A percentile compares a stretch with the other conserved stretches of the same genome.
phyloP scores from a whole-genome alignment of 495 filamentous ascomycete genomes.

The Neurospora sp. region DNA sequence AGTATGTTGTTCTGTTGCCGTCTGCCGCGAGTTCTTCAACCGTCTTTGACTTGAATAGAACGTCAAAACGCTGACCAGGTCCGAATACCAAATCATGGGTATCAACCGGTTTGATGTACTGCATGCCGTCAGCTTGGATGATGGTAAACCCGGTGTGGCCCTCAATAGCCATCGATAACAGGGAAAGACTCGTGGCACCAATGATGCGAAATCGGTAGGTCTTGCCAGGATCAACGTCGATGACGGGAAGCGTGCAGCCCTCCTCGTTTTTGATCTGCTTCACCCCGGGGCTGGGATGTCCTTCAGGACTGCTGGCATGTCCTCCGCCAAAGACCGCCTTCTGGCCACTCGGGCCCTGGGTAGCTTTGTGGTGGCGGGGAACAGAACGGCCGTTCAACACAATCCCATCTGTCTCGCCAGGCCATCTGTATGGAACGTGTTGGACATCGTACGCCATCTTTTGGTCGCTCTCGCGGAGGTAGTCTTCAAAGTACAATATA shows the following conservation, averaged over 20 bases:
- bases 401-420: slow-evolving; percentile 39
- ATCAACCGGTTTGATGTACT: slow-evolving; percentile 40
- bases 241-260: slow-evolving; percentile 35
- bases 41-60: slow-evolving; percentile 38
- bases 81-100: slow-evolving; percentile 43
- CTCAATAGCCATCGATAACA: slow-evolving; percentile 40
- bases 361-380: slow-evolving; percentile 16
- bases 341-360: slow-evolving; percentile 15
- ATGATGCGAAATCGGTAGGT: slow-evolving; percentile 50
- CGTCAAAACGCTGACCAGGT: slow-evolving; percentile 45
- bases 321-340: slow-evolving; percentile 15
- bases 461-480: slow-evolving; percentile 35
- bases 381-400: slow-evolving; percentile 40
- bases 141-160: slow-evolving; percentile 39
- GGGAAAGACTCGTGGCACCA: slow-evolving; percentile 41
- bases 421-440: slow-evolving; percentile 28
- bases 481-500: slow-evolving; percentile 41
- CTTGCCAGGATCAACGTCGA: slow-evolving; percentile 45
- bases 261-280: slow-evolving; percentile 17
- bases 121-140: slow-evolving; percentile 46
- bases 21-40: slow-evolving; percentile 29
- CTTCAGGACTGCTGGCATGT: not conserved
- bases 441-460: slow-evolving; percentile 32
- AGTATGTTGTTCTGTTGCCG: slow-evolving; percentile 36
- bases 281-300: not conserved